Percentiles rank a stretch among this genome's conserved stretches.
Conservation (phyloP, 2,329 filamentous ascomycete genomes). For the Chaetothyriales sp. region DNA sequence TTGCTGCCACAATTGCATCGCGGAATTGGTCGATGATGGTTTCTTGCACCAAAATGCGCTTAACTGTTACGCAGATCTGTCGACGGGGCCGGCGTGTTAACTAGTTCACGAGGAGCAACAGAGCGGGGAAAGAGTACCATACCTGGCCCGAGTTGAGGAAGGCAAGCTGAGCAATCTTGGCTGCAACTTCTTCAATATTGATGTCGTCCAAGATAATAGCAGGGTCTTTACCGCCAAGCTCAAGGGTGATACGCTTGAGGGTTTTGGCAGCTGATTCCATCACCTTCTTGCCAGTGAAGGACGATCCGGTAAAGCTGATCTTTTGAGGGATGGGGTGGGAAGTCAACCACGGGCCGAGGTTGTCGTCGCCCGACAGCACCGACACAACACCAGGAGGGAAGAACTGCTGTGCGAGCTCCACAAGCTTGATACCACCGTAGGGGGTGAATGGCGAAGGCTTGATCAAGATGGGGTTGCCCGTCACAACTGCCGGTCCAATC, state of each 20-base stretch:
- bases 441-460: constrained; percentile 47
- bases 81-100: neutral
- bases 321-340: constrained; percentile 46
- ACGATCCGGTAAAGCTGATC: constrained; percentile 51
- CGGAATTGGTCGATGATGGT: constrained; percentile 38
- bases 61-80: constrained; percentile 37
- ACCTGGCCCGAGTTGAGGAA: constrained; percentile 48
- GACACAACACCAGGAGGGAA: constrained; percentile 50
- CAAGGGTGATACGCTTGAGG: constrained; percentile 48
- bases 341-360: constrained; percentile 45
- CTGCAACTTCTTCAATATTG: constrained; percentile 37
- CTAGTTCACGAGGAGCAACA: neutral
- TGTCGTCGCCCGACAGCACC: constrained; percentile 44
- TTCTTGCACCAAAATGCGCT: constrained; percentile 45
- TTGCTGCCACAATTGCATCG: constrained; percentile 30
- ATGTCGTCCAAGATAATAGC: constrained; percentile 46
- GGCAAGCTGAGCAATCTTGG: constrained; percentile 34
- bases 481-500: constrained; percentile 36
- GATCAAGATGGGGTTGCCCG: constrained; percentile 43
- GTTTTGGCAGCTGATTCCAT: constrained; percentile 41
- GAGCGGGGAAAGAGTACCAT: constrained; percentile 20
- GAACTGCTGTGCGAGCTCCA: constrained; percentile 43
- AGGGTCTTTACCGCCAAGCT: constrained; percentile 49
- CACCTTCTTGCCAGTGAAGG: constrained; percentile 45
- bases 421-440: constrained; percentile 40